A percentile compares a stretch with the other conserved stretches of the same genome.
phyloP scores from a whole-genome alignment of 2,329 filamentous ascomycete genomes.

The Sclerotinia trifoliorum region DNA sequence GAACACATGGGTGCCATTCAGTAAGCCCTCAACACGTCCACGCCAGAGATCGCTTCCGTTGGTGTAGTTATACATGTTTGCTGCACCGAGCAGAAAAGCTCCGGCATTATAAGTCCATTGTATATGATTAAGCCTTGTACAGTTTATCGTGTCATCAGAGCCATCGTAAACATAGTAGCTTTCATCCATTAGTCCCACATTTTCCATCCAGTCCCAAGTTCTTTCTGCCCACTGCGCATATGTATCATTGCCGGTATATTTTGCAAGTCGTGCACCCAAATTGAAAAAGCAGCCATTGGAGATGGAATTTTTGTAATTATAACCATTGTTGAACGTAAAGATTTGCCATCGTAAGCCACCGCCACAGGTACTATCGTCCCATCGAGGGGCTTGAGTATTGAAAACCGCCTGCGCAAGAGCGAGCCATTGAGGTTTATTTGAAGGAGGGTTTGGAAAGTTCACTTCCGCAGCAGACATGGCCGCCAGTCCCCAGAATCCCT shows the following conservation, averaged over 20 bases:
- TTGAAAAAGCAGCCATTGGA: constrained; percentile 64
- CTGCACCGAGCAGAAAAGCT: constrained; percentile 62
- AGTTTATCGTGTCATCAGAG: constrained; percentile 55
- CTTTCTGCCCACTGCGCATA: constrained; percentile 76
- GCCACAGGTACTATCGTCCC: constrained; percentile 67
- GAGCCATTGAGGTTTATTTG: constrained; percentile 62
- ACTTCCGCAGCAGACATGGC: constrained; percentile 70
- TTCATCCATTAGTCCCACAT: constrained; percentile 57
- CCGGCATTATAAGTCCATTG: constrained; percentile 72
- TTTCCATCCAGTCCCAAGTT: constrained; percentile 67
- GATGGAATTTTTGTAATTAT: constrained; percentile 71
- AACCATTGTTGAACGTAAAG: constrained; percentile 77
- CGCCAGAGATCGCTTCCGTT: constrained; percentile 57
- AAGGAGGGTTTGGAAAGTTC: constrained; percentile 58
- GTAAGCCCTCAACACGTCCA: constrained; percentile 54
- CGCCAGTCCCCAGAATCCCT: constrained; percentile 71
- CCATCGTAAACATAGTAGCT: constrained; percentile 64
- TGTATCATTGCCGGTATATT: constrained; percentile 74
- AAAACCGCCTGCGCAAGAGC: constrained; percentile 77
- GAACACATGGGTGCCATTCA: constrained; percentile 54
- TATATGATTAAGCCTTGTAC: constrained; percentile 56
- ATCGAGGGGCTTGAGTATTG: constrained; percentile 72
- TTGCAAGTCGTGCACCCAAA: constrained; percentile 64
- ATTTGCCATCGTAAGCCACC: constrained; percentile 85
- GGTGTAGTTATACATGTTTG: constrained; percentile 68